Evolutionary conservation across 352 stramenopile genomes (phyloP).

Genomic region (Globisporangium acanthophoron): DNA sequence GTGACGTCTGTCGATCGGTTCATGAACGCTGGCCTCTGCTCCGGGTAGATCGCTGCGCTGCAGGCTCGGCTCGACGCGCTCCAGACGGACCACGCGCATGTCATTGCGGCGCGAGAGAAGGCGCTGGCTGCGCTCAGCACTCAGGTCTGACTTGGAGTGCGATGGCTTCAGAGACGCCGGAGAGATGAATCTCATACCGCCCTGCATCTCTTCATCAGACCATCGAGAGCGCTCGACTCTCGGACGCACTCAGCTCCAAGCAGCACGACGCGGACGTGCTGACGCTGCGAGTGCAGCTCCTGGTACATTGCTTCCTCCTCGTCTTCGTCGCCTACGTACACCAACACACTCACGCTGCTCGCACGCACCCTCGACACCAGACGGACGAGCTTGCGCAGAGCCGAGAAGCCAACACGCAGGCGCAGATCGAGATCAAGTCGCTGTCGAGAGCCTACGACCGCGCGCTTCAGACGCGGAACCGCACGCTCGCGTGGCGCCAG

Average conservation of each 20-base stretch:
- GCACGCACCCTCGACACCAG: conserved; percentile 4
- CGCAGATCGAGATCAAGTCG: conserved; percentile 13
- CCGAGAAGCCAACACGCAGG: neutral
- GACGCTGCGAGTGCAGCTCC: conserved; percentile 10
- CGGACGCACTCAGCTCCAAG: conserved; percentile 12
- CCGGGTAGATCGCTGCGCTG: neutral
- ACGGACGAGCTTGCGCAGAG: conserved; percentile 18
- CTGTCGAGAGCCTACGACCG: conserved; percentile 17
- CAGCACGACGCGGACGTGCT: conserved; percentile 25
- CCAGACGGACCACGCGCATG: conserved; percentile 13
- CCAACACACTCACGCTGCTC: neutral
- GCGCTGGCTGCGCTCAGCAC: conserved; percentile 4
- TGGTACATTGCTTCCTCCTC: conserved; percentile 11
- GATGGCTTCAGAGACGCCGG: neutral
- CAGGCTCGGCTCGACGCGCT: conserved; percentile 14
- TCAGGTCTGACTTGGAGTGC: conserved; percentile 14
- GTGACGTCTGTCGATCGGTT: neutral
- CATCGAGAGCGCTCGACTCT: conserved; percentile 16
- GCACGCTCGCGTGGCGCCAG: conserved; percentile 27
- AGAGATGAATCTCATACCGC: neutral
- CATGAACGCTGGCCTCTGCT: neutral
- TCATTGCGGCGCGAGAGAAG: conserved; percentile 18
- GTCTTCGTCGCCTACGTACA: neutral
- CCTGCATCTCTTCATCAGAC: conserved; percentile 6
- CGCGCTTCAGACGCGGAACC: conserved; percentile 26